A percentile compares a stretch with the other conserved stretches of the same genome.
phyloP scores from a whole-genome alignment of 2,329 filamentous ascomycete genomes.

The Hypoxylon sp. region DNA sequence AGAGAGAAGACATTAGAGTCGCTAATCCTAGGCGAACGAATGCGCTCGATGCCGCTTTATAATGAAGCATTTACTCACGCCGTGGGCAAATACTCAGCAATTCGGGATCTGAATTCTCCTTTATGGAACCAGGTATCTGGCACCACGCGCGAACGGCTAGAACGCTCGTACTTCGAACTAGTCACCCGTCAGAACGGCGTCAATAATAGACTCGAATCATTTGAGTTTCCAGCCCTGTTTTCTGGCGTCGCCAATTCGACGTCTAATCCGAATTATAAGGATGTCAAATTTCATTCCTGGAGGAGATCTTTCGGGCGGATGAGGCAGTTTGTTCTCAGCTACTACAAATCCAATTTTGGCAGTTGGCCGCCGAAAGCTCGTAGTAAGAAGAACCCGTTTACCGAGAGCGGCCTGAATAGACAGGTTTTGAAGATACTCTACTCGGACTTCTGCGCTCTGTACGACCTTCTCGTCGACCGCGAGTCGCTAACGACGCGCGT shows the following conservation, averaged over 20 bases:
- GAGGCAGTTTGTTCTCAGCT: slow-evolving; percentile 78
- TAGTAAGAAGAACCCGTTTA: slow-evolving; percentile 92
- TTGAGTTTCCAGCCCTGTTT: slow-evolving; percentile 93
- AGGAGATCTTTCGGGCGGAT: slow-evolving; percentile 80
- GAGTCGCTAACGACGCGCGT: slow-evolving; percentile 82
- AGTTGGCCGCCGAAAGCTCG: slow-evolving; percentile 92
- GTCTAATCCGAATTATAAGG: slow-evolving; percentile 80
- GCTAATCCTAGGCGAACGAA: slow-evolving; percentile 88
- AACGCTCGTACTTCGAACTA: slow-evolving; percentile 85
- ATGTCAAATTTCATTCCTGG: slow-evolving; percentile 89
- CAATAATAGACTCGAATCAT: slow-evolving; percentile 82
- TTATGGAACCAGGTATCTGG: slow-evolving; percentile 79
- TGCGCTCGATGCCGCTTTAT: slow-evolving; percentile 86
- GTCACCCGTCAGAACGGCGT: slow-evolving; percentile 79
- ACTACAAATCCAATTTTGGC: slow-evolving; percentile 73
- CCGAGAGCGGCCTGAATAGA: slow-evolving; percentile 88
- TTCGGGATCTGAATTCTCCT: slow-evolving; percentile 75
- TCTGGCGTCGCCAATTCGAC: slow-evolving; percentile 89
- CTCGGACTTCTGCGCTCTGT: slow-evolving; percentile 86
- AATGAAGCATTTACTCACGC: slow-evolving; percentile 93
- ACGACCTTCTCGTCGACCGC: slow-evolving; percentile 90
- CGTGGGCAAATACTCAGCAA: slow-evolving; percentile 86
- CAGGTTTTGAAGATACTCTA: slow-evolving; percentile 87
- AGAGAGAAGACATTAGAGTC: slow-evolving; percentile 91
- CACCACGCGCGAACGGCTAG: slow-evolving; percentile 82